Conservation (phyloP, 2,329 filamentous ascomycete species). For the Cladobotryum mycophilum region DNA sequence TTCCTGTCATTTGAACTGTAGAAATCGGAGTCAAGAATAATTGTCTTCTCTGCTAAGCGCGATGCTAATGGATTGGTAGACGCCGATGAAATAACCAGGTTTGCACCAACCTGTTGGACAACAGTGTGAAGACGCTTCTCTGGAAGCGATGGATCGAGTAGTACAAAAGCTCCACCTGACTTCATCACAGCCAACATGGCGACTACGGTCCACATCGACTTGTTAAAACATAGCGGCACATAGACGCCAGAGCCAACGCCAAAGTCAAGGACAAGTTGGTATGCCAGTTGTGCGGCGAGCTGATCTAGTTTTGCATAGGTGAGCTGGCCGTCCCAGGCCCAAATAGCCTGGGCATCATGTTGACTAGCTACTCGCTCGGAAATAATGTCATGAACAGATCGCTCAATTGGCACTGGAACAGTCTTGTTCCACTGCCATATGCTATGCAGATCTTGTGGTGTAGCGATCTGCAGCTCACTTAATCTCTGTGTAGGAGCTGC, state of each 20-base stretch:
- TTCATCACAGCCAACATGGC: constrained; percentile 12
- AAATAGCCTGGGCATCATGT: constrained; percentile 13
- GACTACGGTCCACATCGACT: constrained; percentile 13
- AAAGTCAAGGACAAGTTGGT: not conserved
- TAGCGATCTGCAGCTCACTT: no score
- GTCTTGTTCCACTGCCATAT: no score
- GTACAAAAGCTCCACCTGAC: not conserved
- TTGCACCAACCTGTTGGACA: no score
- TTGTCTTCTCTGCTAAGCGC: not conserved
- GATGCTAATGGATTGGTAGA: no score
- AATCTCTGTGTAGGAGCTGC: no score
- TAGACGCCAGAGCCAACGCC: constrained; percentile 21
- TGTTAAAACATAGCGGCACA: constrained; percentile 13
- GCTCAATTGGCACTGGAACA: not conserved
- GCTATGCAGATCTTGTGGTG: no score
- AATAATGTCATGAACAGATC: constrained; percentile 1
- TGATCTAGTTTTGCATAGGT: constrained; percentile 17
- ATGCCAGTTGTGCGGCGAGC: constrained; percentile 1
- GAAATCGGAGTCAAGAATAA: not conserved
- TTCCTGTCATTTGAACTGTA: not conserved
- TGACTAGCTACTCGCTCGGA: not conserved
- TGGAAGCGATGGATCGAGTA: no score
- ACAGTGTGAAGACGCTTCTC: no score
- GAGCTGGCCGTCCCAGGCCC: constrained; percentile 18
- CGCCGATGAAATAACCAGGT: no score